Evolutionary conservation across 2,329 filamentous ascomycete genomes (phyloP).

Genomic region (Talaromyces albobiverticillius): DNA sequence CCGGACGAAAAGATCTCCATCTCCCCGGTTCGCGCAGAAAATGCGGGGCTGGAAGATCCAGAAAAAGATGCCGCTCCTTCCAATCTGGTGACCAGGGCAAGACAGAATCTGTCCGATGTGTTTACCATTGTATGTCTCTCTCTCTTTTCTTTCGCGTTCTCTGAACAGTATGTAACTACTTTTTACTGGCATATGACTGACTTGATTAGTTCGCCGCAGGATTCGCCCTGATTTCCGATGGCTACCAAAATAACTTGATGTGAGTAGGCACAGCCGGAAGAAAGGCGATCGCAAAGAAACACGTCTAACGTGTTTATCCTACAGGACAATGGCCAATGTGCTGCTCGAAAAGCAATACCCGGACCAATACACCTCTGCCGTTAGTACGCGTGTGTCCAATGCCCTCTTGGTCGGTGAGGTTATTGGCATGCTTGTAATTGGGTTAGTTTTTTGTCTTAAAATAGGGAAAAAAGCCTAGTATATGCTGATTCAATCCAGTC

Average conservation of each 20-base stretch:
- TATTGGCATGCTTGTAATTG: constrained; percentile 26
- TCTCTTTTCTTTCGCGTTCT: background rate
- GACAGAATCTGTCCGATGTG: constrained; percentile 25
- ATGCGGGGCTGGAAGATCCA: background rate
- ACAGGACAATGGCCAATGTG: constrained; percentile 30
- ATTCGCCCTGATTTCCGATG: constrained; percentile 29
- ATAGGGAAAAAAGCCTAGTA: too few relatives aligned
- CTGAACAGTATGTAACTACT: too few relatives aligned
- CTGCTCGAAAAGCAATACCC: constrained; percentile 26
- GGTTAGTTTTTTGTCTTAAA: constrained; percentile 22
- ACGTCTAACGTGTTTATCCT: background rate
- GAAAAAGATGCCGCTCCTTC: constrained; percentile 13
- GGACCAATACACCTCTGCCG: constrained; percentile 22
- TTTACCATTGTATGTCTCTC: constrained; percentile 25
- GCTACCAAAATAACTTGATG: constrained; percentile 31
- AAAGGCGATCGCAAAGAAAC: background rate
- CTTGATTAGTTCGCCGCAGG: constrained; percentile 24
- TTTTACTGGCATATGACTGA: too few relatives aligned
- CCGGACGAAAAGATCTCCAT: background rate
- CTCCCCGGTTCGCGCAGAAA: background rate
- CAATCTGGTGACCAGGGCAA: constrained; percentile 18
- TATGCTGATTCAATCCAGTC: constrained; percentile 11
- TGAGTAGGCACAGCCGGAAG: constrained; percentile 2
- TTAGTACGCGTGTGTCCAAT: constrained; percentile 30
- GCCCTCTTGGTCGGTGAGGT: constrained; percentile 27